Evolutionary conservation across 306 rosid species (phyloP), one percentile per base, ranked within the genome.

Genomic region (Echinosophora koreensis): DNA sequence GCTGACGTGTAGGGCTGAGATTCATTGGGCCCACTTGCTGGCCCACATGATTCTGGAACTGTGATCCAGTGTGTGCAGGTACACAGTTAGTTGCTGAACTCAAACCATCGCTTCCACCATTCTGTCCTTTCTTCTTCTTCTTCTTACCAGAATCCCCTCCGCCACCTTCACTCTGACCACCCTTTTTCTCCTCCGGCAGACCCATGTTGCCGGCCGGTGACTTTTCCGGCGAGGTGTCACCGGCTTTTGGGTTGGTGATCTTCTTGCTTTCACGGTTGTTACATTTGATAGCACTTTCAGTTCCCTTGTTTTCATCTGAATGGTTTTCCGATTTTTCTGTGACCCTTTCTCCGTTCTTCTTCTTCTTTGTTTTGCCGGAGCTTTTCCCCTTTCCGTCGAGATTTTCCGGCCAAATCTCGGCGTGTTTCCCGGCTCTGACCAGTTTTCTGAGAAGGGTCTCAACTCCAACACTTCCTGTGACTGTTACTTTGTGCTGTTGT

Each of bases 391-490:
- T 86, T 2, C 76, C 85, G 50, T 44, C 35, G 42, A 49, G 51
- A 16, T 58, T 90, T 56, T 84, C 96, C 44, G 89, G 91, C 97
- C 96, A 94, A 22, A 87, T 76, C 86, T 91, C 94, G 4, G 93
- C 96, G 12, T 79, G 89, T 74, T 94, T 91, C 2, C 98, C 96
- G 7, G 89, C 84, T 66, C 83, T 94, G 38, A 63, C 38, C 12
- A 94, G 84, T 76, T 88, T 94, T 78, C 73, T 81, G 61, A 88
- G 69, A 73, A 92, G 90, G 49, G 84, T 90, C 84, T 92, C 90
- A 55, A 87, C 86, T 66, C 70, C 80, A 6, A 94, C 89, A 60
- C 80, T 85, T 74, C 96, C 94, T 2, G 81, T 90, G 49, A 91
- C 96, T 1, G 92, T 87, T 46, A 94, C 98, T 89, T 89, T 90